Base-by-base conservation (phyloP, 78 protist species). In the Speleostelium caveatum region DNA sequence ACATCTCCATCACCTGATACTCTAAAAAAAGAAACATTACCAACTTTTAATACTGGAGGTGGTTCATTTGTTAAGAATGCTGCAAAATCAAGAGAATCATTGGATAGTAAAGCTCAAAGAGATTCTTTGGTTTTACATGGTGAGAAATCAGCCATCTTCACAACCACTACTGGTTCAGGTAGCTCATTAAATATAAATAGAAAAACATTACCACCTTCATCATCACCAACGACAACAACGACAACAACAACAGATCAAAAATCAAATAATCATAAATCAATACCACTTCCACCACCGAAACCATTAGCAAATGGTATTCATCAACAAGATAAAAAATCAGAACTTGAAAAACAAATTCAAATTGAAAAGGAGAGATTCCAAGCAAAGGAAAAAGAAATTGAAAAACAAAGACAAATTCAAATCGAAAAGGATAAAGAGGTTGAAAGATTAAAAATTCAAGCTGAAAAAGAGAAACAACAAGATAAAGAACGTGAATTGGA, bases 21-120 rank as follows among this genome's bases (percentile, higher is more conserved):
- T 28, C 59, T 58, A 10, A 41, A 30, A 0, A 59, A 35, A 1
- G 7, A 21, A 2, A 56, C 83, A 0, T n/a, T 67, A 14, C 3
- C 63, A 33, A 6, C 79, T 26, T n/a, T 36, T 36, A 0, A 22
- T 16, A 24, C 49, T n/a, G 16, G 58, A 42, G 0, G 28, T 1
- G 60, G 72, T 28, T 83, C 91, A 22, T 83, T 83, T 60, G 91
- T 83, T 21, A 83, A 83, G 71, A 39, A 59, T 68, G 91, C 91
- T 32, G 72, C 75, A 42, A 83, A 69, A 56, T 49, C 39, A 22
- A 67, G 91, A 71, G 91, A 83, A 30, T 24, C n/a, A 28, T 30
- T 83, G 45, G 91, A 83, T 69, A 39, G 17, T 26, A 59, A 56
- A n/a, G 91, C 79, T 38, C 45, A 35, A 7, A 19, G 73, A 39